Evolutionary conservation across 257 asterid genomes (phyloP), one percentile per base, ranked within the genome.

Genomic region (Solanum okadae): DNA sequence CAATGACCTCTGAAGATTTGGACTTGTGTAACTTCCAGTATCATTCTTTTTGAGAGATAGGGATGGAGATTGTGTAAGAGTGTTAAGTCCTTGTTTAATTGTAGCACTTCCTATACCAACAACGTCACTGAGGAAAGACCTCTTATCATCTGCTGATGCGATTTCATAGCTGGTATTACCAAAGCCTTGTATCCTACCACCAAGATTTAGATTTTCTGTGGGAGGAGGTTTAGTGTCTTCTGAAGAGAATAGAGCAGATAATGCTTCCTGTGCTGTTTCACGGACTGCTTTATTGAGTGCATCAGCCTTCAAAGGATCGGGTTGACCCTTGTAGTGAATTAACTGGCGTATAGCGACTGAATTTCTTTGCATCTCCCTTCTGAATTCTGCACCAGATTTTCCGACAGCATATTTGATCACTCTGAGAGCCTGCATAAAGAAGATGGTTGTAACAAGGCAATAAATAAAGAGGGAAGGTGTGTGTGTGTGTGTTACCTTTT

Each of bases 301-400:
- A 89, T 97, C 99, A 35, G 98, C 99, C 91, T 97, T 97, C 89
- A 97, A 88, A 88, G 98, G 98, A 94, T 97, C 98, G 7, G 98
- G 96, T 86, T 92, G 95, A 87, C 99, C 99, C 91, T 92, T 96
- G 92, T 97, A 96, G 94, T 96, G 99, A 89, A 96, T 95, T 88
- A 97, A 90, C 87, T 96, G 98, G 37, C 99, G 98, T 71, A 97
- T 92, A 87, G 96, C 91, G 87, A 95, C 96, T 4, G 99, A 96
- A 91, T 97, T 94, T 93, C 99, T 93, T 88, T 97, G 99, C 98
- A 97, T 97, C 94, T 97, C 99, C 91, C 99, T 95, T 92, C 95
- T 93, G 88, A 97, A 97, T 91, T 94, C 99, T 31, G 96, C 89
- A 91, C 99, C 98, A 2, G 99, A 96, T 94, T 97, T 97, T 86